Percentiles rank a stretch among this genome's conserved stretches.
These are phyloP conservation scores for Boletellus ananiceps DNA, from an alignment of 768 basidiomycete species.

Conservation along the genomic window DNA sequence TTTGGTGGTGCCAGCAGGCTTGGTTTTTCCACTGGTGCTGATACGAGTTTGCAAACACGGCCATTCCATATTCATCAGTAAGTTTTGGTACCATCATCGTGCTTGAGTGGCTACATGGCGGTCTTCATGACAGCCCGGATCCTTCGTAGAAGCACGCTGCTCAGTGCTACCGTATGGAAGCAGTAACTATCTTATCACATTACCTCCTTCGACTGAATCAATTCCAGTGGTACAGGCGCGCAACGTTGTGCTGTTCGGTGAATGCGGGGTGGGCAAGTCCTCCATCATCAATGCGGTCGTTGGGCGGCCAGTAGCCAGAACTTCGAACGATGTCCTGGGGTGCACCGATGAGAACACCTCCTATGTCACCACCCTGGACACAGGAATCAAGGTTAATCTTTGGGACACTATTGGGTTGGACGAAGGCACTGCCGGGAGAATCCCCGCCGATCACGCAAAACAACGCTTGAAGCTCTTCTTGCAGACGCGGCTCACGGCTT, in stretches of 20 bases:
- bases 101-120: not conserved
- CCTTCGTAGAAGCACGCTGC: not conserved
- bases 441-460: conserved; percentile 14
- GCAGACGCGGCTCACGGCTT: conserved; percentile 11
- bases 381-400: conserved; percentile 18
- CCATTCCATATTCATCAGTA: not conserved
- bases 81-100: conserved; percentile 2
- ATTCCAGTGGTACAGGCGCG: conserved; percentile 6
- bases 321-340: conserved; percentile 27
- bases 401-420: conserved; percentile 37
- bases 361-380: conserved; percentile 16
- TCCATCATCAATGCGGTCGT: conserved; percentile 37
- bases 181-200: not conserved
- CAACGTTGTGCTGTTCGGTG: conserved; percentile 36
- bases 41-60: too few relatives aligned
- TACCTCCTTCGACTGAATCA: not conserved
- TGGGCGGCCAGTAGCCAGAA: conserved; percentile 20
- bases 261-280: conserved; percentile 36
- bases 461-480: conserved; percentile 7
- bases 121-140: not conserved
- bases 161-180: conserved; percentile 3
- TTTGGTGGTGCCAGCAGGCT: too few relatives aligned
- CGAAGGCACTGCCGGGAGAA: conserved; percentile 23
- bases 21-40: not conserved
- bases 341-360: conserved; percentile 23